A percentile compares a stretch with the other conserved stretches of the same genome.
Conservation (phyloP, 2,329 filamentous ascomycete genomes). For the Aspergillus melleus region DNA sequence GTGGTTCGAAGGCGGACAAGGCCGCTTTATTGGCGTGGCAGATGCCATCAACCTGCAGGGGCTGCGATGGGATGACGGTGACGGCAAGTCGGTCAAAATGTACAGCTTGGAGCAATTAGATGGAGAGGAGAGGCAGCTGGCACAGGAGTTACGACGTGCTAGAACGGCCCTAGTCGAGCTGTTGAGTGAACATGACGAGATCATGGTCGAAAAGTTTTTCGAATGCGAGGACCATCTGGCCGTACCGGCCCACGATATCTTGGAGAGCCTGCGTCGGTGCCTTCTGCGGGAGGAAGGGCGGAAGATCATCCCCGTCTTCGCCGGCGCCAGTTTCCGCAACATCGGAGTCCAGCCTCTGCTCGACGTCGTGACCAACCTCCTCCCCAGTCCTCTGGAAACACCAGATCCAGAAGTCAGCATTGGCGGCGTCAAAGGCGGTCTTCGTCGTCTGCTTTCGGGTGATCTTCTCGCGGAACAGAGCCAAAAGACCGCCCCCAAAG, state of each 20-base stretch:
- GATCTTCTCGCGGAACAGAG: slow-evolving; percentile 42
- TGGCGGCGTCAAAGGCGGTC: slow-evolving; percentile 56
- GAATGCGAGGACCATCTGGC: slow-evolving; percentile 70
- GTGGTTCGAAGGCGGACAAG: slow-evolving; percentile 77
- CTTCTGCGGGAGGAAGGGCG: slow-evolving; percentile 64
- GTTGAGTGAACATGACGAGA: slow-evolving; percentile 84
- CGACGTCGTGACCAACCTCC: slow-evolving; percentile 82
- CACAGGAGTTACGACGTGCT: slow-evolving; percentile 71
- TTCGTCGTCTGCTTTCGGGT: slow-evolving; percentile 51
- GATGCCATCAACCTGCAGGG: slow-evolving; percentile 77
- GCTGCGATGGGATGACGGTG: slow-evolving; percentile 69
- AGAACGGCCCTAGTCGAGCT: slow-evolving; percentile 77
- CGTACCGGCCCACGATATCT: slow-evolving; percentile 66
- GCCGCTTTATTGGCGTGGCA: slow-evolving; percentile 77
- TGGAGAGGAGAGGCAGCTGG: slow-evolving; percentile 51
- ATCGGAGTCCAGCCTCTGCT: slow-evolving; percentile 91
- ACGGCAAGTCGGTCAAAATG: slow-evolving; percentile 63
- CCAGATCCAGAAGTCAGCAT: slow-evolving; percentile 77
- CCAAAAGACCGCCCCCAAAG: slow-evolving; percentile 36
- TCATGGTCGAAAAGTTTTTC: slow-evolving; percentile 80
- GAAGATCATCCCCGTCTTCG: slow-evolving; percentile 80
- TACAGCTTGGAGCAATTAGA: slow-evolving; percentile 57
- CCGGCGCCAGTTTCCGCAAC: slow-evolving; percentile 88
- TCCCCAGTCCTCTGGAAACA: slow-evolving; percentile 78
- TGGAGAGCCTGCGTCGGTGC: slow-evolving; percentile 70